Evolutionary conservation across 1,284 basidiomycete genomes (phyloP).

Genomic region (Puccinia sorghi): DNA sequence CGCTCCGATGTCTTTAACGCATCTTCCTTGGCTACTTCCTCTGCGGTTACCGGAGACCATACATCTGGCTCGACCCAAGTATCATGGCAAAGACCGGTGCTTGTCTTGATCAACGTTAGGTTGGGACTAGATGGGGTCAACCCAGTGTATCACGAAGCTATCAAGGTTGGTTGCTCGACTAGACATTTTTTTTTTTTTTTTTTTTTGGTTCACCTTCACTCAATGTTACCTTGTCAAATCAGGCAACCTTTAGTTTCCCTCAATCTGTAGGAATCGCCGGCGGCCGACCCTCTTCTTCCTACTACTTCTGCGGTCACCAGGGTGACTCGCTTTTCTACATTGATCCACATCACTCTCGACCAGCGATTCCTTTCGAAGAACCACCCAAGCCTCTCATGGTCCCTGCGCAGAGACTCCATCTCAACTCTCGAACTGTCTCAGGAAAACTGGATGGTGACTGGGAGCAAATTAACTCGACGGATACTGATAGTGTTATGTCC

Average conservation of each 20-base stretch:
- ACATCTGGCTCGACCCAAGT: neutral
- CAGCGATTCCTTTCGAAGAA: conserved; percentile 68
- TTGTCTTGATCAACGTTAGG: conserved; percentile 81
- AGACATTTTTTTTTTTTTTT: neutral
- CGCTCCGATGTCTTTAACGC: conserved; percentile 54
- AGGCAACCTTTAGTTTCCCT: conserved; percentile 86
- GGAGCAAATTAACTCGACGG: conserved; percentile 41
- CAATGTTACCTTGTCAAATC: conserved; percentile 22
- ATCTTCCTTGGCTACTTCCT: conserved; percentile 6
- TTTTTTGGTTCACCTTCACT: conserved; percentile 5
- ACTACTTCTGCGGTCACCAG: conserved; percentile 94
- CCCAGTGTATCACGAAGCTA: conserved; percentile 87
- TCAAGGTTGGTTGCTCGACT: conserved; percentile 68
- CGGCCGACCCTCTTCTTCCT: conserved; percentile 89
- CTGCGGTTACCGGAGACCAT: neutral
- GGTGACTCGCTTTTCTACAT: conserved; percentile 89
- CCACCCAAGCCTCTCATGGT: neutral
- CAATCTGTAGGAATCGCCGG: conserved; percentile 96
- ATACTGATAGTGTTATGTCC: conserved; percentile 37
- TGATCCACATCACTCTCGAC: conserved; percentile 87
- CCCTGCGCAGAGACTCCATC: conserved; percentile 2
- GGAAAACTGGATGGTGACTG: conserved; percentile 23
- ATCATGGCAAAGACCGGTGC: conserved; percentile 78
- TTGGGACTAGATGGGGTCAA: conserved; percentile 91
- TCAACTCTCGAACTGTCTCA: conserved; percentile 7